Conservation (phyloP, 345 rosid species). For the Bruguiera parviflora region DNA sequence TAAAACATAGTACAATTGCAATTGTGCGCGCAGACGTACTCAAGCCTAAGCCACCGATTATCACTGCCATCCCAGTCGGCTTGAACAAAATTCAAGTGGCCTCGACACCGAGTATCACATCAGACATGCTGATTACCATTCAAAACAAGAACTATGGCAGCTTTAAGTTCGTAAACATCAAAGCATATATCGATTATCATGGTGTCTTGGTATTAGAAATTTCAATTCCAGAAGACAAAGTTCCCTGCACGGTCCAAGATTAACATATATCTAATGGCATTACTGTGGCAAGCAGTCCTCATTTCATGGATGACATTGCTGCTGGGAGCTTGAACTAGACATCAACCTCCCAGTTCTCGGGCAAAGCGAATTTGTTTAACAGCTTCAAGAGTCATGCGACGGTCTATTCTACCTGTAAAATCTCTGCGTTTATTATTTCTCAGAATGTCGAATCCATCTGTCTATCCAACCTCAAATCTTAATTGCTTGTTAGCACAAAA, state of each 20-base stretch:
- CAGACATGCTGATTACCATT: constrained; percentile 28
- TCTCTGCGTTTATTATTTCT: background rate
- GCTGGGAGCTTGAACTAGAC: constrained; percentile 33
- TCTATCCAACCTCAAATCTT: background rate
- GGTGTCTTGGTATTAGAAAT: constrained; percentile 23
- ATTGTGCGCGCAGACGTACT: too few relatives aligned
- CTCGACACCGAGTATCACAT: constrained; percentile 14
- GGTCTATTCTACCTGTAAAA: background rate
- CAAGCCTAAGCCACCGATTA: background rate
- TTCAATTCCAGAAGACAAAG: constrained; percentile 13
- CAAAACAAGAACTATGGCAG: constrained; percentile 44
- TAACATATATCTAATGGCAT: constrained; percentile 26
- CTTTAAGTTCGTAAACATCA: constrained; percentile 34
- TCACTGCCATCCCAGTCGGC: constrained; percentile 27
- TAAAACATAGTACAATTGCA: too few relatives aligned
- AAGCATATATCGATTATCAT: constrained; percentile 24
- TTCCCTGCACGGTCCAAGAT: constrained; percentile 30
- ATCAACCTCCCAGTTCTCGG: background rate
- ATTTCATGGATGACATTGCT: constrained; percentile 28
- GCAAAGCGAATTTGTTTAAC: background rate
- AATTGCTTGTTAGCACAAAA: background rate
- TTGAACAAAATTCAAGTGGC: constrained; percentile 18
- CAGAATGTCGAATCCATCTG: background rate
- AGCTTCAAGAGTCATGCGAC: background rate
- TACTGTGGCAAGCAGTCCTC: constrained; percentile 19